These are phyloP conservation scores for Trichomonas gallinae DNA, from an alignment of 208 protist species.

Conservation along the genomic window DNA sequence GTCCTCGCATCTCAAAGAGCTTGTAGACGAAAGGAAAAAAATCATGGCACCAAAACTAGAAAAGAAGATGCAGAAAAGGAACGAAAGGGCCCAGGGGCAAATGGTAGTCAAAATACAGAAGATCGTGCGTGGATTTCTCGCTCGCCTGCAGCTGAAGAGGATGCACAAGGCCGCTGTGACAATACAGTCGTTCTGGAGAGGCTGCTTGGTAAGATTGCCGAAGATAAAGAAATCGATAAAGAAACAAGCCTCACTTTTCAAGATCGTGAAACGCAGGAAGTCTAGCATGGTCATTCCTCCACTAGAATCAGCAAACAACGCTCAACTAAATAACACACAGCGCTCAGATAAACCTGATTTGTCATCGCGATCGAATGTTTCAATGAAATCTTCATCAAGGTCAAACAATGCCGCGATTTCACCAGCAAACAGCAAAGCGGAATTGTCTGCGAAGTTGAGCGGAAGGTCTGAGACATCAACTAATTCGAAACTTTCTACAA, in stretches of 20 bases:
- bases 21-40: not conserved
- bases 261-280: not conserved
- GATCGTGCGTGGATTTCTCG: not conserved
- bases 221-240: not conserved
- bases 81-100: not conserved
- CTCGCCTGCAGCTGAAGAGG: not conserved
- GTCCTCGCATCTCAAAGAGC: not conserved
- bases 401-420: not conserved
- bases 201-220: not conserved
- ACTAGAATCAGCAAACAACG: not conserved
- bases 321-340: not conserved
- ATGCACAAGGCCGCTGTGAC: not conserved
- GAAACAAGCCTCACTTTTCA: not conserved
- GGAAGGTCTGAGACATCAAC: not conserved
- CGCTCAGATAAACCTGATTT: not conserved
- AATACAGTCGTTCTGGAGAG: not conserved
- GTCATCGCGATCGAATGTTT: no score
- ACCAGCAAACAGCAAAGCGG: not conserved
- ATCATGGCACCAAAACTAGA: not conserved
- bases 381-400: not conserved
- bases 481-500: not conserved
- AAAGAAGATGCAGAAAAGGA: not conserved
- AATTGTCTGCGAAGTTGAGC: not conserved
- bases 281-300: not conserved
- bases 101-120: not conserved